Evolutionary conservation across 495 filamentous ascomycete genomes (phyloP), one percentile per base, ranked within the genome.

Genomic region (Tuber borchii): DNA sequence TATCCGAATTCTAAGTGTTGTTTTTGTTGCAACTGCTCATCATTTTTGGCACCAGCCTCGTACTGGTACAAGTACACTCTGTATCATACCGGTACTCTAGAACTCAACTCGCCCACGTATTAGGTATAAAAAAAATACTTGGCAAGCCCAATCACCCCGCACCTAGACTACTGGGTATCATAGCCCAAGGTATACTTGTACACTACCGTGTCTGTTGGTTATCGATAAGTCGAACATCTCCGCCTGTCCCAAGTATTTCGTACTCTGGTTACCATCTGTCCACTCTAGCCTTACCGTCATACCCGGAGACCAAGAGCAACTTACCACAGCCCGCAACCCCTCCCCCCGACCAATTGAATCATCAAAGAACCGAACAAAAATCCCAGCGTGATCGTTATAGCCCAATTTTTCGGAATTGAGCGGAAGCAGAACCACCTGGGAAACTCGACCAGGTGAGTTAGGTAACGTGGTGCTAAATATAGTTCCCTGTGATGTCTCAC

Each of bases 51-150:
- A n/a, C n/a, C n/a, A n/a, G n/a, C n/a, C n/a, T n/a, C n/a, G n/a
- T n/a, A n/a, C n/a, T n/a, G n/a, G 20, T 51, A 51, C 46, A 51
- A 20, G 48, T 26, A n/a, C 48, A 8, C 7, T 42, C 9, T 0
- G 48, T 3, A 10, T 56, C 48, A 56, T 26, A 26, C 48, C n/a
- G n/a, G n/a, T n/a, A n/a, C n/a, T 26, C 48, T 4, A 56, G 48
- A 26, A 56, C 48, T 26, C 56, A 65, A 65, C 56, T 65, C 26
- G 56, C 56, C 56, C 26, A 65, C 56, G 56, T 65, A 65, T 65
- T 31, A 31, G 56, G 26, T 61, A 16, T 26, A 61, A 65, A 65
- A 31, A n/a, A 3, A 65, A 16, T 31, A 34, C 26, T 26, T 10
- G 56, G 26, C 51, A 65, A 34, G 56, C 56, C 56, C 56, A 19